Conservation (phyloP, 345 rosid species). For the Populus ilicifolia region DNA sequence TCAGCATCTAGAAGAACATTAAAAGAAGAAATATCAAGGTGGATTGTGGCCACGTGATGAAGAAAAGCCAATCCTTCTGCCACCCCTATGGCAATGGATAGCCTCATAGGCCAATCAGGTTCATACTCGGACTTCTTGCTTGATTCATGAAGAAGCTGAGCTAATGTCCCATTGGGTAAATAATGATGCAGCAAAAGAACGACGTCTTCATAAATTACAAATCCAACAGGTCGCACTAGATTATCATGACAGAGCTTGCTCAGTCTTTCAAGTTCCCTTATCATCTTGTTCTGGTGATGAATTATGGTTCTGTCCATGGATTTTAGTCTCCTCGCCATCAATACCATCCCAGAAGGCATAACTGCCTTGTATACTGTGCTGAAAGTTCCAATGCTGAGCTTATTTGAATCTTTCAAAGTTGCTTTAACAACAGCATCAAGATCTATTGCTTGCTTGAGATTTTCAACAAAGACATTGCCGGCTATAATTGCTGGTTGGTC, state of each 20-base stretch:
- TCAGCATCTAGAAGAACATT: slow-evolving; percentile 31
- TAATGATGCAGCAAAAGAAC: slow-evolving; percentile 85
- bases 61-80: slow-evolving; percentile 35
- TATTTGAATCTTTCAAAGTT: slow-evolving; percentile 76
- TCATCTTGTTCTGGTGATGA: slow-evolving; percentile 90
- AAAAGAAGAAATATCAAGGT: slow-evolving; percentile 33
- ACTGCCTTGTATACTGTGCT: slow-evolving; percentile 81
- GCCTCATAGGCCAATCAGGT: slow-evolving; percentile 45
- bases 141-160: slow-evolving; percentile 75
- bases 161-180: slow-evolving; percentile 73
- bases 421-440: slow-evolving; percentile 81
- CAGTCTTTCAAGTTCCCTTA: slow-evolving; percentile 89
- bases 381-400: slow-evolving; percentile 77
- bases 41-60: slow-evolving; percentile 31
- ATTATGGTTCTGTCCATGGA: slow-evolving; percentile 82
- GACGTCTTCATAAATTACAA: slow-evolving; percentile 82
- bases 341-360: slow-evolving; percentile 90
- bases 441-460: slow-evolving; percentile 85
- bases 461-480: slow-evolving; percentile 75
- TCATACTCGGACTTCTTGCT: slow-evolving; percentile 57
- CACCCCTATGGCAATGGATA: slow-evolving; percentile 30
- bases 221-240: slow-evolving; percentile 76
- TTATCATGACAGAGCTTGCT: slow-evolving; percentile 94
- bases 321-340: slow-evolving; percentile 76
- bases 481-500: slow-evolving; percentile 64